Base-by-base conservation (phyloP, 352 stramenopile species). In the Aphanomyces euteiches region DNA sequence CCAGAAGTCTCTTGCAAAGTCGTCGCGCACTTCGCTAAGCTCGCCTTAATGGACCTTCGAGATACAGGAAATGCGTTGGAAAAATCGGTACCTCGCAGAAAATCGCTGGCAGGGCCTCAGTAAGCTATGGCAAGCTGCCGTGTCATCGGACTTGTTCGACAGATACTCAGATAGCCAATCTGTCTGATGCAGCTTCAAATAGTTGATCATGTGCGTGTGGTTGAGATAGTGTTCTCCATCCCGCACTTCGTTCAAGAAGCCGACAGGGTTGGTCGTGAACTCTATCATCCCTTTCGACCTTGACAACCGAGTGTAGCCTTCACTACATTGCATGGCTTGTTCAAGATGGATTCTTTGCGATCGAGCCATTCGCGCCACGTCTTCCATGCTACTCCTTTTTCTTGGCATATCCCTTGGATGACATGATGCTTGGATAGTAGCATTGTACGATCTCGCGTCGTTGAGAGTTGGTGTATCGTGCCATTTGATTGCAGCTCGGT, bases 121-220 rank as follows among this genome's bases (percentile, higher is more conserved):
- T 10, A 58, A 19, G 13, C 50, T 34, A 58, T 10, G 7, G 3
- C 3, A 58, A n/a, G n/a, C 50, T 8, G 50, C 37, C 37, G n/a
- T 34, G 7, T 8, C 37, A 21, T 10, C 3, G 50, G 8, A 10
- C n/a, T 58, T 58, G 8, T 2, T 8, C 37, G 28, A 34, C 7
- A 58, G n/a, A 34, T 58, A 58, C 50, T 8, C n/a, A 12, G 28
- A n/a, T n/a, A 58, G n/a, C 50, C 50, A 58, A n/a, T n/a, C 13
- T 58, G 8, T 8, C n/a, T 58, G 50, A 19, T 58, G 50, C 1
- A 10, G 28, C n/a, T 58, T 58, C 7, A 58, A 4, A n/a, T 34
- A 58, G 8, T n/a, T 58, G 8, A 58, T 34, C 50, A 58, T 4
- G n/a, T 58, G 50, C n/a, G 3, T 34, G 37, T n/a, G 28, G 8